Percentiles rank a stretch among this genome's conserved stretches.
phyloP scores from a whole-genome alignment of 192 early-diverging fungal species.

The Linnemannia schmuckeri region DNA sequence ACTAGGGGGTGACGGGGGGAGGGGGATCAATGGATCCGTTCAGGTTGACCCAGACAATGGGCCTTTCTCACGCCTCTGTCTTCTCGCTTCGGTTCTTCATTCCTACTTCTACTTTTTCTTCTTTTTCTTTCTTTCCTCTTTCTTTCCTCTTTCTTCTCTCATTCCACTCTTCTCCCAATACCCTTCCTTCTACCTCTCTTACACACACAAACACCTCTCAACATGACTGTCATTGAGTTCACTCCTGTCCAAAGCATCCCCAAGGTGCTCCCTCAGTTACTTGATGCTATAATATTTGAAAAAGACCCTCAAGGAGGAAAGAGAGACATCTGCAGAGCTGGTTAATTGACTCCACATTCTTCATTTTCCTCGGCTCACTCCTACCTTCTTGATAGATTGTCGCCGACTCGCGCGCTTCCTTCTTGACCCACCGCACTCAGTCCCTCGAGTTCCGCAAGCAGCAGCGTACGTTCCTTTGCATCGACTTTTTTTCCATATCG shows the following conservation, averaged over 20 bases:
- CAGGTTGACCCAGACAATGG: not conserved
- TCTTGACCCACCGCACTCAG: conserved; percentile 50
- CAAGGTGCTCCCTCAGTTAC: conserved; percentile 18
- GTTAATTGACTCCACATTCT: not conserved
- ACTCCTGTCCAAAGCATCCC: conserved; percentile 41
- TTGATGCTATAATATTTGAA: no score
- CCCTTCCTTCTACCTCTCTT: not conserved
- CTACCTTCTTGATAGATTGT: conserved; percentile 29
- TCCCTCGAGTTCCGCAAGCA: conserved; percentile 66
- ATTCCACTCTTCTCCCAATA: not conserved
- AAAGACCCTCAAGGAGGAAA: no score
- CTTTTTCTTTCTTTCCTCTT: not conserved
- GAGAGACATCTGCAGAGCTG: not conserved
- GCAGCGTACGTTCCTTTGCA: conserved; percentile 56
- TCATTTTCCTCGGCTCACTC: not conserved
- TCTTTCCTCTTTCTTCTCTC: not conserved
- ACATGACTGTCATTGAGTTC: conserved; percentile 17
- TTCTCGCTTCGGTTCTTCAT: not conserved
- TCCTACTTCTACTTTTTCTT: not conserved
- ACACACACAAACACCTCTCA: not conserved
- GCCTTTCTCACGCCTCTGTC: not conserved
- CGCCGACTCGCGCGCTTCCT: conserved; percentile 16
- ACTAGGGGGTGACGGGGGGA: not conserved
- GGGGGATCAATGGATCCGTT: not conserved
- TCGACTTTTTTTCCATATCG: no score